phyloP scores from a whole-genome alignment of 1,284 basidiomycete species.

The Fomitopsis pinicola region DNA sequence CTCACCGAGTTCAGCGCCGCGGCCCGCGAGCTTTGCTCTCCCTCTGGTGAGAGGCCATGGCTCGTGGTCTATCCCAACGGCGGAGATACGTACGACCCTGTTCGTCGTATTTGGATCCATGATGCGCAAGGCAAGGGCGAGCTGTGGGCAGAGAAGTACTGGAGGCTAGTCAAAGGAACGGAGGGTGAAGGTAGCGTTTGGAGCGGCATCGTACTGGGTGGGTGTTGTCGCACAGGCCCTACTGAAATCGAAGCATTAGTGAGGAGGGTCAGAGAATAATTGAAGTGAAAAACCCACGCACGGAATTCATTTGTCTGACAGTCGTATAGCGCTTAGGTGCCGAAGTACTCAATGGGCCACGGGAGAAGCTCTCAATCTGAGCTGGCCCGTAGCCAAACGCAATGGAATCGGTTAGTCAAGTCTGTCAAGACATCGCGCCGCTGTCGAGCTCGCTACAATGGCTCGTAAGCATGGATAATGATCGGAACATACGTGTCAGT shows the following conservation, averaged over 20 bases:
- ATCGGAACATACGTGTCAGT: too few relatives aligned
- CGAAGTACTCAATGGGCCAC: too few relatives aligned
- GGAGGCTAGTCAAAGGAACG: conserved; percentile 21
- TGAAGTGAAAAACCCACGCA: too few relatives aligned
- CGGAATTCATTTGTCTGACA: too few relatives aligned
- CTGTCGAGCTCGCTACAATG: too few relatives aligned
- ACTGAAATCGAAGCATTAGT: conserved; percentile 41
- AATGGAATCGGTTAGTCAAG: too few relatives aligned
- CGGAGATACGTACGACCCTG: conserved; percentile 51
- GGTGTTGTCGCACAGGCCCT: conserved; percentile 82
- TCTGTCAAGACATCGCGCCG: too few relatives aligned
- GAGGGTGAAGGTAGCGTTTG: conserved; percentile 31
- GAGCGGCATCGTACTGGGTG: conserved; percentile 60
- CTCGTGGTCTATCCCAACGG: conserved; percentile 76
- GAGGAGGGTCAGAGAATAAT: background rate
- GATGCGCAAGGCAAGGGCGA: conserved; percentile 13
- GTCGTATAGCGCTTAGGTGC: too few relatives aligned
- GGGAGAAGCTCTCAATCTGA: too few relatives aligned
- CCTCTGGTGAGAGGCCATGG: conserved; percentile 29
- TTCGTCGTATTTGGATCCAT: conserved; percentile 39
- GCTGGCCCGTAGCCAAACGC: too few relatives aligned
- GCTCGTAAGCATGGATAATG: too few relatives aligned
- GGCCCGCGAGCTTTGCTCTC: conserved; percentile 4
- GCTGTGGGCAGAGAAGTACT: conserved; percentile 44
- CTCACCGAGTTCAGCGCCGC: conserved; percentile 28